Conservation (phyloP, 208 protist species). For the Borovskyia barvae region DNA sequence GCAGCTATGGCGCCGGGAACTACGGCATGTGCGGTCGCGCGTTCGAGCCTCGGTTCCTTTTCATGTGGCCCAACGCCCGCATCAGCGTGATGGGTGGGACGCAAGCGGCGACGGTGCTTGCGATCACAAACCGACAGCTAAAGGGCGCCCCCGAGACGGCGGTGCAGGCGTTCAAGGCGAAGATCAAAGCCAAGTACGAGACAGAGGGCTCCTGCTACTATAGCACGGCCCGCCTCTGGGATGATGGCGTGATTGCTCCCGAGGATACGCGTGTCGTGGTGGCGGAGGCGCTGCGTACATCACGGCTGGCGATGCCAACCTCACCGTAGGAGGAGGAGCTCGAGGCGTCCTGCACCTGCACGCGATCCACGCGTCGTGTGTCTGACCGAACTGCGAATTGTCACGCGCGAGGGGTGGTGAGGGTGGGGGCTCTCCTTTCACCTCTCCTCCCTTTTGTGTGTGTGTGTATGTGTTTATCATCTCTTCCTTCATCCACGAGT, state of each 20-base stretch:
- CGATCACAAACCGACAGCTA: slow-evolving; percentile 65
- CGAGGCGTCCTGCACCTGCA: too few species aligned
- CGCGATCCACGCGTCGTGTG: too few species aligned
- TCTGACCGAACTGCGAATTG: too few species aligned
- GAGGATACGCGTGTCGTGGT: slow-evolving; percentile 84
- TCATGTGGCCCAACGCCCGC: slow-evolving; percentile 96
- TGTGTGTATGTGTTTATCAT: too few species aligned
- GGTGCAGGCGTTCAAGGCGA: slow-evolving; percentile 61
- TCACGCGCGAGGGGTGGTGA: too few species aligned
- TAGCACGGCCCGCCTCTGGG: slow-evolving; percentile 93
- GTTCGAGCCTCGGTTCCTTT: slow-evolving; percentile 92
- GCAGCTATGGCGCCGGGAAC: slow-evolving; percentile 96
- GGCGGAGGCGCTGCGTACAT: slow-evolving; percentile 77
- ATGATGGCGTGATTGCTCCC: slow-evolving; percentile 96
- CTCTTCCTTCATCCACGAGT: too few species aligned
- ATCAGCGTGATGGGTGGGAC: slow-evolving; percentile 97
- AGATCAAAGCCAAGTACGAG: slow-evolving; percentile 91
- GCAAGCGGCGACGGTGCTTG: slow-evolving; percentile 92
- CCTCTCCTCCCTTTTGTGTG: too few species aligned
- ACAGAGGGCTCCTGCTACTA: slow-evolving; percentile 93
- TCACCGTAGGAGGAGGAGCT: too few species aligned
- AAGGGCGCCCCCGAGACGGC: slow-evolving; percentile 49
- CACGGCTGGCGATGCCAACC: slow-evolving; percentile 65
- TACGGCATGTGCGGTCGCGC: slow-evolving; percentile 97
- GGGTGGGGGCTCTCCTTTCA: too few species aligned